Conservation (phyloP, 495 filamentous ascomycete genomes). For the Achaetomiella virescens region DNA sequence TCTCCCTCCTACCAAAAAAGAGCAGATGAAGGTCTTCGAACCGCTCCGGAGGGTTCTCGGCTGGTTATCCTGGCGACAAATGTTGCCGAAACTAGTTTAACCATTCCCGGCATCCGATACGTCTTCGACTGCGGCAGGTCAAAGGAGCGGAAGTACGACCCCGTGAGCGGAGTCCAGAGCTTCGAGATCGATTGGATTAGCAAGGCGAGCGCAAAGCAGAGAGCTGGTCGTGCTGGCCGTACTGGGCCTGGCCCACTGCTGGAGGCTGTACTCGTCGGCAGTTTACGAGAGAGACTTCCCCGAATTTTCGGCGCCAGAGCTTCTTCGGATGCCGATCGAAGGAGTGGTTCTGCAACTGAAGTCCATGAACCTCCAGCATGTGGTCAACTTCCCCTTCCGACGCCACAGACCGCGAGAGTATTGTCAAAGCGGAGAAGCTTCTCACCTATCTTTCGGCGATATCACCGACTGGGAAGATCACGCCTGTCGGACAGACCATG, state of each 20-base stretch:
- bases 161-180: slow-evolving; percentile 81
- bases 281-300: slow-evolving; percentile 88
- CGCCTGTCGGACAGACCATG: slow-evolving; percentile 68
- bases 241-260: slow-evolving; percentile 96
- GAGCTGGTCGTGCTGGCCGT: slow-evolving; percentile 90
- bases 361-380: slow-evolving; percentile 84
- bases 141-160: slow-evolving; percentile 86
- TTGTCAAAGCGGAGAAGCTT: slow-evolving; percentile 81
- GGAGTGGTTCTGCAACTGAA: slow-evolving; percentile 90
- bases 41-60: slow-evolving; percentile 76
- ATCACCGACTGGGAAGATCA: slow-evolving; percentile 63
- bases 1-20: slow-evolving; percentile 84
- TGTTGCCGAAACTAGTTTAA: slow-evolving; percentile 93
- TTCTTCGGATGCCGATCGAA: slow-evolving; percentile 88
- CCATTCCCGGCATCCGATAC: slow-evolving; percentile 91
- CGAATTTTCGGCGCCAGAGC: slow-evolving; percentile 81
- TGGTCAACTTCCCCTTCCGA: slow-evolving; percentile 96
- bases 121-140: slow-evolving; percentile 89
- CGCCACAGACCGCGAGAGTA: slow-evolving; percentile 70
- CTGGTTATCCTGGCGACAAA: slow-evolving; percentile 93
- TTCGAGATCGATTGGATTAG: slow-evolving; percentile 96
- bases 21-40: slow-evolving; percentile 92
- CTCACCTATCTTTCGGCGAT: slow-evolving; percentile 68
- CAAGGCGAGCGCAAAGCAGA: slow-evolving; percentile 90
- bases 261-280: slow-evolving; percentile 86